Percentiles rank a stretch among this genome's conserved stretches.
Evolutionary conservation across 306 rosid species (phyloP).

Genomic region (Prunus davidiana): DNA sequence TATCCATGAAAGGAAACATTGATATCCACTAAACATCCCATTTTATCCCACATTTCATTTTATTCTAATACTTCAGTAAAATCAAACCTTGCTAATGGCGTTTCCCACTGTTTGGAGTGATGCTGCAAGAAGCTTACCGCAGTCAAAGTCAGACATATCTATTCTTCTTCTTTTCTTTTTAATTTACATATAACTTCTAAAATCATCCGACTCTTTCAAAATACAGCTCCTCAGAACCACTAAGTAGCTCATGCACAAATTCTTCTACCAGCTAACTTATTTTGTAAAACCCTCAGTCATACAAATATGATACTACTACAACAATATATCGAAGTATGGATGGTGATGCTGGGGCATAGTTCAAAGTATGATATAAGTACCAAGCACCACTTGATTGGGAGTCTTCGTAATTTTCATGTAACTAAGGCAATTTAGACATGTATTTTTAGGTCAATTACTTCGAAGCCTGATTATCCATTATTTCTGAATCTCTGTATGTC

Average conservation of each 20-base stretch:
- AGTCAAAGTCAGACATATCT: not conserved
- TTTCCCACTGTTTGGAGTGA: not conserved
- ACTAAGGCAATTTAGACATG: not conserved
- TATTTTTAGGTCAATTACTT: not conserved
- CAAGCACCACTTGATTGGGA: not conserved
- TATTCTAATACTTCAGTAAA: not conserved
- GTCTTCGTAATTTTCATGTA: not conserved
- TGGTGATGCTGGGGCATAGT: not conserved
- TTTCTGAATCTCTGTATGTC: not conserved
- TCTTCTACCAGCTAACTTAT: not conserved
- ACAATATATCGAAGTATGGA: not conserved
- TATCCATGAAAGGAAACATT: too few relatives aligned
- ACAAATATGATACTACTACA: not conserved
- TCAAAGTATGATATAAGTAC: not conserved
- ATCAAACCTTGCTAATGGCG: not conserved
- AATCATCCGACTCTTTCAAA: not conserved
- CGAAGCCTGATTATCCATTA: not conserved
- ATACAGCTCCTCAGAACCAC: too few relatives aligned
- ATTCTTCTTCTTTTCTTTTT: not conserved
- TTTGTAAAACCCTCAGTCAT: not conserved
- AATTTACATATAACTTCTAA: not conserved
- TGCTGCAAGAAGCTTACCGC: not conserved
- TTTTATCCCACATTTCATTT: not conserved
- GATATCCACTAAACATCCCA: not conserved
- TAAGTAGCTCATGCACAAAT: too few relatives aligned